Conservation (phyloP, 164 flowering plant genomes). For the Paratinospora sagittata region DNA sequence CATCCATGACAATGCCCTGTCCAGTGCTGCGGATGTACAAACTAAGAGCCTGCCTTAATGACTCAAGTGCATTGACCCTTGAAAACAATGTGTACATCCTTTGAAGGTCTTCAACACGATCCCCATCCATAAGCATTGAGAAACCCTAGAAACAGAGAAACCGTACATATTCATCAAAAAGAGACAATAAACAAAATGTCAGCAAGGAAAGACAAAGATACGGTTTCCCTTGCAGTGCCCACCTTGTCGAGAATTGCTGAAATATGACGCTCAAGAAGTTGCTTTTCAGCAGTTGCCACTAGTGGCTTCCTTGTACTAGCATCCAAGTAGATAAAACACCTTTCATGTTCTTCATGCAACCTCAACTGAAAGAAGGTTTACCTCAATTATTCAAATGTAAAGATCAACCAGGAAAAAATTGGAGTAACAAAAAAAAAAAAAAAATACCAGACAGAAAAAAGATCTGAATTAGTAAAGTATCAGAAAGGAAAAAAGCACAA, state of each 20-base stretch:
- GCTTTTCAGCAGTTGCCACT: slow-evolving; percentile 75
- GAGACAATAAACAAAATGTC: background rate
- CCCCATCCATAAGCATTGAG: slow-evolving; percentile 87
- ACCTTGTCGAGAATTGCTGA: slow-evolving; percentile 93
- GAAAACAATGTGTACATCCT: slow-evolving; percentile 71
- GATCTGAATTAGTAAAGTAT: background rate
- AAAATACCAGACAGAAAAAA: background rate
- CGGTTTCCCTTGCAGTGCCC: background rate
- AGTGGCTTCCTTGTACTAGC: slow-evolving; percentile 76
- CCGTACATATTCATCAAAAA: background rate
- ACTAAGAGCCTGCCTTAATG: slow-evolving; percentile 70
- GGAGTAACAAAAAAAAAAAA: background rate
- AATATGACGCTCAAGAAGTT: slow-evolving; percentile 87
- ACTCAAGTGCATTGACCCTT: slow-evolving; percentile 85
- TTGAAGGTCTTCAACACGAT: slow-evolving; percentile 81
- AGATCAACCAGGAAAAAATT: slow-evolving; percentile 10
- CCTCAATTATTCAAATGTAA: slow-evolving; percentile 9
- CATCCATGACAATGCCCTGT: slow-evolving; percentile 83
- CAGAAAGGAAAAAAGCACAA: background rate
- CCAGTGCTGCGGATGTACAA: slow-evolving; percentile 81
- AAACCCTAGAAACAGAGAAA: slow-evolving; percentile 58
- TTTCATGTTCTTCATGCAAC: slow-evolving; percentile 95
- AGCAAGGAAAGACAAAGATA: background rate
- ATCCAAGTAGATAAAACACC: slow-evolving; percentile 84
- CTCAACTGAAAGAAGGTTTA: slow-evolving; percentile 50